Evolutionary conservation across 2,329 filamentous ascomycete genomes (phyloP).

Genomic region (Aureobasidium lini): DNA sequence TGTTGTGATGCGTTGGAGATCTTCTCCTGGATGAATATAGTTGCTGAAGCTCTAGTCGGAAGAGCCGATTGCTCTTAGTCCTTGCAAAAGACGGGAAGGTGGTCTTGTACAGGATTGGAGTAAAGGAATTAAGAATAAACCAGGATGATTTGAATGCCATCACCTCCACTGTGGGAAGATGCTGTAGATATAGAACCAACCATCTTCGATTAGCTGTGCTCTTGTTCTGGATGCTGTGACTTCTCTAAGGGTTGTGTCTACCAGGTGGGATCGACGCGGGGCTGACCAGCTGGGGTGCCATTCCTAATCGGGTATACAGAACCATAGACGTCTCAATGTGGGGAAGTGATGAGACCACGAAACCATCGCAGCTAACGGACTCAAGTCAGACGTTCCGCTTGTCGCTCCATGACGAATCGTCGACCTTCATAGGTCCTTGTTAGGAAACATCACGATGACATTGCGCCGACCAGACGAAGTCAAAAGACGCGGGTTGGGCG

Average conservation of each 20-base stretch:
- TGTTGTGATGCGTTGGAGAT: neutral
- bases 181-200: constrained; percentile 8
- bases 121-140: neutral
- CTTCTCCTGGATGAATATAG: neutral
- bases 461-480: neutral
- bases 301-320: neutral
- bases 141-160: neutral
- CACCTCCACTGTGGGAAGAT: neutral
- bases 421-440: neutral
- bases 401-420: neutral
- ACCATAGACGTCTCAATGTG: neutral
- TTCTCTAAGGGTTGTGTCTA: constrained; percentile 7
- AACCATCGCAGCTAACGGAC: constrained; percentile 5
- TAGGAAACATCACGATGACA: neutral
- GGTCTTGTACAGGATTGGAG: neutral
- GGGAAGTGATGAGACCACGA: constrained; percentile 1
- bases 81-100: neutral
- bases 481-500: neutral
- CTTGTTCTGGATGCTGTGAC: constrained; percentile 4
- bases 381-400: constrained; percentile 5
- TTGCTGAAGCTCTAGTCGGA: neutral
- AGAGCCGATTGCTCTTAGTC: neutral
- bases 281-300: neutral
- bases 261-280: constrained; percentile 3
- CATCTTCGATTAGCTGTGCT: neutral